Percentiles rank a stretch among this genome's conserved stretches.
Conservation (phyloP, 306 rosid species). For the apple (Malus domestica) region ASM211411v1 NC_041790.1:11041501-11042000, state of each 20-base stretch:
- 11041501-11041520: conserved; percentile 79
- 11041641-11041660: conserved; percentile 60
- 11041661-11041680: conserved; percentile 58
- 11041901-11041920: conserved; percentile 25
- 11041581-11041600: conserved; percentile 67
- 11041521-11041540: conserved; percentile 74
- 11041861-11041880: conserved; percentile 28
- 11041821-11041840: conserved; percentile 30
- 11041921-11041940: conserved; percentile 24
- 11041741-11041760: not conserved
- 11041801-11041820: conserved; percentile 31
- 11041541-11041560: conserved; percentile 90
- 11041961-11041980: conserved; percentile 36
- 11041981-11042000: conserved; percentile 23
- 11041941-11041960: conserved; percentile 20
- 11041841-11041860: conserved; percentile 14
- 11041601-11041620: conserved; percentile 71
- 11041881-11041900: conserved; percentile 16
- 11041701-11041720: conserved; percentile 42
- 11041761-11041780: not conserved
- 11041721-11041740: conserved; percentile 14
- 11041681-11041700: conserved; percentile 19
- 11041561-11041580: conserved; percentile 82
- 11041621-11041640: conserved; percentile 47
- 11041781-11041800: not conserved